Percentiles rank a stretch among this genome's conserved stretches.
These are phyloP conservation scores for Monosporascus sp. DNA, from an alignment of 2,329 filamentous ascomycete species.

Conservation along the genomic window DNA sequence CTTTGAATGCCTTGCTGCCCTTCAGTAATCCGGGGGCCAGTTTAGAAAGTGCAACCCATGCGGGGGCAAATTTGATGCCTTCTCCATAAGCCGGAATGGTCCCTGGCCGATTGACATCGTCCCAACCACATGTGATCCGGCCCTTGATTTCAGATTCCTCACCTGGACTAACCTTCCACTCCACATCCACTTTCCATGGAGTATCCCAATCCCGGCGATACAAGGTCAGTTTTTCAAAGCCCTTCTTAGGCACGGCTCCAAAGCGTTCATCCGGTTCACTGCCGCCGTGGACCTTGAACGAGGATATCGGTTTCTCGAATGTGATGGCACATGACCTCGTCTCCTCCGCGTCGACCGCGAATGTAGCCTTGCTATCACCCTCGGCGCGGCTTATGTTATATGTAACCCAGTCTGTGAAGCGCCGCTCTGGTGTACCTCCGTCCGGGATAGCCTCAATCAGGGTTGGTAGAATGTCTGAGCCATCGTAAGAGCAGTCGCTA, in stretches of 20 bases:
- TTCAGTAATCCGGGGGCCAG: slow-evolving; percentile 73
- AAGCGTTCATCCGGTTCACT: slow-evolving; percentile 59
- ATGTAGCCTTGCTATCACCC: slow-evolving; percentile 44
- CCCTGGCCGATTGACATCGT: slow-evolving; percentile 68
- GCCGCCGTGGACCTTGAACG: slow-evolving; percentile 59
- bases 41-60: slow-evolving; percentile 77
- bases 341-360: slow-evolving; percentile 66
- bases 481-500: slow-evolving; percentile 65
- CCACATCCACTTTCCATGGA: slow-evolving; percentile 70
- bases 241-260: slow-evolving; percentile 55
- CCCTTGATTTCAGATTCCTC: slow-evolving; percentile 48
- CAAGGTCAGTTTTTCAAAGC: slow-evolving; percentile 64
- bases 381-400: slow-evolving; percentile 50
- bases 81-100: slow-evolving; percentile 82
- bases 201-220: slow-evolving; percentile 79
- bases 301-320: slow-evolving; percentile 63
- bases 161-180: slow-evolving; percentile 46
- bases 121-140: slow-evolving; percentile 75
- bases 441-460: slow-evolving; percentile 47
- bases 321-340: slow-evolving; percentile 73
- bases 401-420: slow-evolving; percentile 56
- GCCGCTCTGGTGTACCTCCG: slow-evolving; percentile 35
- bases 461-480: slow-evolving; percentile 53
- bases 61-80: slow-evolving; percentile 66
- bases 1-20: slow-evolving; percentile 63